Evolutionary conservation across 78 protist genomes (phyloP), one percentile per base, ranked within the genome.

Genomic region (Speleostelium caveatum): DNA sequence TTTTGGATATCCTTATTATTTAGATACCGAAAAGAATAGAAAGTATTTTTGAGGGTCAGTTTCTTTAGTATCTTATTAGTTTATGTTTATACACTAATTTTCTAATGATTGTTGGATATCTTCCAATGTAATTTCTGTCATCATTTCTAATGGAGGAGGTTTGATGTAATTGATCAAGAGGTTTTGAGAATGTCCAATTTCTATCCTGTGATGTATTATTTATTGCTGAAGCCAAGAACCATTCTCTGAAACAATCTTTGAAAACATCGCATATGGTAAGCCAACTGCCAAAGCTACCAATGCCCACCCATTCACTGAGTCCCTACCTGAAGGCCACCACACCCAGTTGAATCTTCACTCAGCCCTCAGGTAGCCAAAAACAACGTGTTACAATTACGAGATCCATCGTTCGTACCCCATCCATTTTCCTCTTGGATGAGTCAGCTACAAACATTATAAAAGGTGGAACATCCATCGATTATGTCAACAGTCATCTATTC

Each of bases 301-400:
- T 74, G 97, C 97, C 2, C 98, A 97, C 69, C 86, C 74, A 19
- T 96, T 97, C 88, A 91, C 97, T 77, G 26, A 4, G 75, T 30
- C 1, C 28, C 78, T 96, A 4, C 92, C 88, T n/a, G 60, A 67
- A 32, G 92, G 86, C 2, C 86, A 83, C 65, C 72, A 80, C 35
- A 94, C 96, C 10, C 36, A 7, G 8, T 93, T 95, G 3, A 97
- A 96, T 36, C 3, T 96, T 96, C 12, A 53, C 32, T 33, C 28
- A 24, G 42, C 75, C 96, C 3, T 83, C 95, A 0, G 98, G 98
- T 17, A 98, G 98, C 12, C 96, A 97, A 86, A 91, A 93, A 80
- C 98, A 97, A 87, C 87, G 96, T 21, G 63, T 96, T 10, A 94
- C 96, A 55, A 96, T 97, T 32, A 98, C 99, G 0, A 86, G 99